Evolutionary conservation across 345 rosid species (phyloP), one percentile per base, ranked within the genome.

Genomic region (Aethionema arabicum): DNA sequence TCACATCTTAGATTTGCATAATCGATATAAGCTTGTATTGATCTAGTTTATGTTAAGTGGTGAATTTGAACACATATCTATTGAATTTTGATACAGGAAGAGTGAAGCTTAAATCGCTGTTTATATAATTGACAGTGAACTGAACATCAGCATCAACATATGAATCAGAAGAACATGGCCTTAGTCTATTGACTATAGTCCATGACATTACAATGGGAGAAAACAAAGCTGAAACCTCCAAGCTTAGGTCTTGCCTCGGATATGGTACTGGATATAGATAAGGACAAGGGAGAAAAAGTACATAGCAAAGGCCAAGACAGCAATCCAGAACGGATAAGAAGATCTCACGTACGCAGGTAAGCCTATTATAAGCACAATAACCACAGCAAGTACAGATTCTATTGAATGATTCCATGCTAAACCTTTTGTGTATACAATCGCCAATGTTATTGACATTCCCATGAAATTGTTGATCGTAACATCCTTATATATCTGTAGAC

Each of bases 371-470:
- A 69, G 33, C 9, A 68, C 74, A 47, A 69, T 44, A 38, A 62
- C 31, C 37, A 69, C 68, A 54, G 31, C 67, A 62, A 69, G 62
- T 54, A 69, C 42, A 46, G 67, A 56, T 69, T 69, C 74, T 55
- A 50, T 62, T 39, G 74, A 47, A 13, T 69, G 55, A 16, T 69
- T 62, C 74, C 74, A 69, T 47, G 33, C 49, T 44, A 69, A 40
- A 42, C 63, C 74, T 54, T 1, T 62, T 12, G 68, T 15, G 63
- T 69, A 62, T 32, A 69, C 21, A 62, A 69, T 62, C 21, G 74
- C 74, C 58, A 69, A 40, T 47, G 56, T 69, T 15, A 69, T 62
- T 10, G 74, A 69, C 74, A 69, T 69, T 40, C 74, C 74, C 74
- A 69, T 69, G 4, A 71, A 65, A 42, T 71, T 71, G 43, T 65